Evolutionary conservation across 1,139 yeast species (phyloP), one percentile per base, ranked within the genome.

Genomic region (Casaregolazyma lundiana): DNA sequence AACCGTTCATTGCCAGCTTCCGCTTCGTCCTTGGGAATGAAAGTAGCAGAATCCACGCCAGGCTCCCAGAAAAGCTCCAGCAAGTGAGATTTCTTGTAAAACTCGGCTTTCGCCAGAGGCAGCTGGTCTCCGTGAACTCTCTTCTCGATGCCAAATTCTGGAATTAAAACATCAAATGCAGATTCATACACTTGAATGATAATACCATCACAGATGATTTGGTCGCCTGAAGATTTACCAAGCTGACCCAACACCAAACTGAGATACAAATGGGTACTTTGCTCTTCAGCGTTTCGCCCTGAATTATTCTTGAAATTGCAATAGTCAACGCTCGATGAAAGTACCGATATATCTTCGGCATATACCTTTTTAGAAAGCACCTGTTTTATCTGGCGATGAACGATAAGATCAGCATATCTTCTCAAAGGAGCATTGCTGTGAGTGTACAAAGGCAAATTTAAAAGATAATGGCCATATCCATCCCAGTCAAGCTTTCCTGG

Each of bases 41-140:
- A 92, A 0, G 95, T 85, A 1, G 97, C 97, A 20, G 96, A 78
- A 63, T 90, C 97, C 45, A 86, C 78, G 13, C 94, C 95, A 50
- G 79, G 80, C 64, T 88, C 95, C 98, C 98, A 92, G 63, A 77
- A 89, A 44, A 92, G 71, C 64, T 90, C 97, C 59, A 92, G 73
- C 4, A 80, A 69, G 43, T 89, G 75, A 30, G 77, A 72, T 21
- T 65, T 63, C 60, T 83, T 84, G 62, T 87, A 94, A 65, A 85
- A 92, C 63, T 92, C 97, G 3, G 97, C 97, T 66, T 89, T 89
- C 20, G 79, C 81, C 52, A 92, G 72, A 13, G 98, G 98, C 48
- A 92, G 72, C 65, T 92, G 98, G 67, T 92, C 98, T 37, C 97
- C 97, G 60, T 92, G 98, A 21, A 92, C 97, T 60, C 98, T 80